Evolutionary conservation across 1,284 basidiomycete genomes (phyloP), one percentile per base, ranked within the genome.

Genomic region (Cryptococcus sp.): DNA sequence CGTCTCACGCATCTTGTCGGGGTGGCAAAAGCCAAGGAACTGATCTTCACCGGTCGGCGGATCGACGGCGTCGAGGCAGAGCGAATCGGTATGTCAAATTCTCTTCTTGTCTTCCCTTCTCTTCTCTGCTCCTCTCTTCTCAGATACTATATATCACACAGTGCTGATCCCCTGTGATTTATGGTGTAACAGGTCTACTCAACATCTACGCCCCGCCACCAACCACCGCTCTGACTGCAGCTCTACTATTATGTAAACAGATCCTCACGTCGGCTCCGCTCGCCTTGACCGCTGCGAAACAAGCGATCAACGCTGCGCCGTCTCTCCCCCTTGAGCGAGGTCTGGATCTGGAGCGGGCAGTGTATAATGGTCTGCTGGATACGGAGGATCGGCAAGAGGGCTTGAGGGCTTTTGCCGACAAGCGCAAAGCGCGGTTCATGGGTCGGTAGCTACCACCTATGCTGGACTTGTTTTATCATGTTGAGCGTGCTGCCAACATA

Each of bases 261-360:
- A 74, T 77, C 51, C 52, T 74, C 15, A 72, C 73, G 3, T 75
- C 73, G 11, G 93, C 92, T 38, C 93, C 93, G 8, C 80, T 97
- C 39, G 93, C 93, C 2, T 82, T 97, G 17, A 84, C 87, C 27
- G 92, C 92, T 0, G 93, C 93, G 6, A 97, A 97, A 74, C 83
- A 87, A 64, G 91, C 92, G 3, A 89, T 97, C 59, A 89, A 90
- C 47, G 83, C 87, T 39, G 90, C 92, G 16, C 82, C 84, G 8
- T 87, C 91, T 67, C 81, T 93, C 20, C 82, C 90, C 15, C 79
- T 93, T 4, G 88, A 91, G 74, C 82, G 72, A 84, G 92, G 92
- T 10, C 83, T 96, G 7, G 90, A 93, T 75, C 91, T 94, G 66
- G 93, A 97, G 77, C 83, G 89, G 38, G 86, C 87, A 11, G 87